Conservation (phyloP, 176 grass and related monocot species). For the Otatea glauca region DNA sequence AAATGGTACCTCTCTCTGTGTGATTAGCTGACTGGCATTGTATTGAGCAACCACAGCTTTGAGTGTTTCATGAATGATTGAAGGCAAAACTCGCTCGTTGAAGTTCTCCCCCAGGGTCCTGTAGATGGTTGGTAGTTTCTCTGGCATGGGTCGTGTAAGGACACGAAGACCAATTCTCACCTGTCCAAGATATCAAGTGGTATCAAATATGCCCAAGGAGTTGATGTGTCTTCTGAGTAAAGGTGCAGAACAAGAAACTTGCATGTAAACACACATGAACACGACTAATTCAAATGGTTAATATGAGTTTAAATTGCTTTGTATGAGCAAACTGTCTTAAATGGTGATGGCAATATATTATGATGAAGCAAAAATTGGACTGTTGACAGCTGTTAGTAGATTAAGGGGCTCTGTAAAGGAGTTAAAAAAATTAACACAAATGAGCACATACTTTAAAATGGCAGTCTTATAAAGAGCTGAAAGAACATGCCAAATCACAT, state of each 20-base stretch:
- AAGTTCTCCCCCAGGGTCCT: conserved; percentile 80
- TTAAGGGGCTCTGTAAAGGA: background rate
- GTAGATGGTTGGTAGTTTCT: conserved; percentile 79
- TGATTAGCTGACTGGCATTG: conserved; percentile 96
- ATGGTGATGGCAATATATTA: background rate
- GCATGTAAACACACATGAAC: background rate
- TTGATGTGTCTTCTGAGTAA: background rate
- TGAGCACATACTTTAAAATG: background rate
- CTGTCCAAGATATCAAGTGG: conserved; percentile 40
- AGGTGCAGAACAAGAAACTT: background rate
- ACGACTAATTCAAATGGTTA: background rate
- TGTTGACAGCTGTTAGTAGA: background rate
- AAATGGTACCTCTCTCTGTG: conserved; percentile 87
- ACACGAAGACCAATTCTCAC: conserved; percentile 90
- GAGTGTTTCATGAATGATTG: conserved; percentile 93
- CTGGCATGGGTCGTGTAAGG: conserved; percentile 75
- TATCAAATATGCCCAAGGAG: background rate
- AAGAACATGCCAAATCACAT: background rate
- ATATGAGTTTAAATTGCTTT: background rate
- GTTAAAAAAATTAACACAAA: background rate
- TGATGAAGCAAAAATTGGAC: background rate
- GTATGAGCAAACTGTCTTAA: background rate
- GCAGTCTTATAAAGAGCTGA: background rate
- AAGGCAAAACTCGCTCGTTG: conserved; percentile 91
- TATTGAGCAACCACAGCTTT: conserved; percentile 97